A percentile compares a stretch with the other conserved stretches of the same genome.
Conservation (phyloP, 2,329 filamentous ascomycete genomes). For the Cytospora schulzeri region DNA sequence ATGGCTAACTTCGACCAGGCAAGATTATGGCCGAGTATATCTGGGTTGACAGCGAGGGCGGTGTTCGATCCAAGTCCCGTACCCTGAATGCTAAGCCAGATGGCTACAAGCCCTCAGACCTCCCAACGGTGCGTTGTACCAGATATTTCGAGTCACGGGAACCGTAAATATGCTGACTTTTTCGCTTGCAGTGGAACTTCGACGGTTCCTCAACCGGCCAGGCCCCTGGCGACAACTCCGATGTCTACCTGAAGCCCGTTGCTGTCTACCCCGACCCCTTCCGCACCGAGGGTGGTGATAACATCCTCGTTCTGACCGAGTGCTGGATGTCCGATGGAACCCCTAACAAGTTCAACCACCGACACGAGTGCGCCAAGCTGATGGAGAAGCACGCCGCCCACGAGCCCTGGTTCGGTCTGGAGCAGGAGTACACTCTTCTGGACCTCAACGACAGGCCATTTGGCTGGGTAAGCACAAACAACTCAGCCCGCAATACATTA, state of each 20-base stretch:
- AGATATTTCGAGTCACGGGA: neutral
- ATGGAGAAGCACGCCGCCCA: conserved; percentile 85
- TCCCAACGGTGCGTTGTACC: conserved; percentile 41
- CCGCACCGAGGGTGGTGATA: conserved; percentile 70
- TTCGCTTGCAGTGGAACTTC: conserved; percentile 29
- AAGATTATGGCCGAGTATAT: conserved; percentile 66
- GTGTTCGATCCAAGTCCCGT: conserved; percentile 85
- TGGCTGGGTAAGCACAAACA: conserved; percentile 58
- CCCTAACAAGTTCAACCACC: conserved; percentile 98
- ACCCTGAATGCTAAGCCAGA: conserved; percentile 51
- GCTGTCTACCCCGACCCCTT: conserved; percentile 58
- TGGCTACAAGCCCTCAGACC: conserved; percentile 51
- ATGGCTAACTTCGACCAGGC: neutral
- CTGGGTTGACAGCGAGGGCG: conserved; percentile 86
- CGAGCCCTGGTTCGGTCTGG: conserved; percentile 96
- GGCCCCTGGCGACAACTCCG: conserved; percentile 78
- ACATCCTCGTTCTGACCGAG: conserved; percentile 92
- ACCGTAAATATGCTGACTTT: neutral
- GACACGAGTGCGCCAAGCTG: conserved; percentile 84
- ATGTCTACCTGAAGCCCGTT: conserved; percentile 92
- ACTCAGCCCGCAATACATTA: neutral
- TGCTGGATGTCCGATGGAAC: conserved; percentile 93
- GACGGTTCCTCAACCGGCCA: conserved; percentile 85
- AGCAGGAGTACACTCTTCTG: conserved; percentile 96
- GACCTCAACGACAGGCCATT: conserved; percentile 85